Evolutionary conservation across 805 yeast genomes (phyloP).

Genomic region (Hermanozyma aechmeae): DNA sequence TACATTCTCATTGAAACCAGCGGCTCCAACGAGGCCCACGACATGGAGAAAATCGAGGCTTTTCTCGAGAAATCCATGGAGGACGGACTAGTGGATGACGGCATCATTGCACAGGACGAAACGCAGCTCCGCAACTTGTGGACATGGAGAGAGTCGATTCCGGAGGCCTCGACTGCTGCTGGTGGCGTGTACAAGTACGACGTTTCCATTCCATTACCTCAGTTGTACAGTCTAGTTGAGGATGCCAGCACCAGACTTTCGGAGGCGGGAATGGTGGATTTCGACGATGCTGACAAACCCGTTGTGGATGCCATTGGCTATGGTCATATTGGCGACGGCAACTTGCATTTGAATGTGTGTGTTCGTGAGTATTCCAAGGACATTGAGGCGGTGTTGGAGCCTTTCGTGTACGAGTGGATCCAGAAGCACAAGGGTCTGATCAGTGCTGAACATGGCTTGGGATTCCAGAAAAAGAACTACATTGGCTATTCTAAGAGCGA

Average conservation of each 20-base stretch:
- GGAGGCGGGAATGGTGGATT: slow-evolving; percentile 49
- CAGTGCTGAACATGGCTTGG: slow-evolving; percentile 96
- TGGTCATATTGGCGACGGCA: slow-evolving; percentile 98
- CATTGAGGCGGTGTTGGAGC: slow-evolving; percentile 79
- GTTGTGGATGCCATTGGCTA: slow-evolving; percentile 89
- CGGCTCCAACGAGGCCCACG: slow-evolving; percentile 93
- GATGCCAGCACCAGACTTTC: slow-evolving; percentile 58
- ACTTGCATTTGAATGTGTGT: slow-evolving; percentile 86
- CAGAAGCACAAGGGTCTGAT: slow-evolving; percentile 69
- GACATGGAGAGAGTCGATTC: slow-evolving; percentile 93
- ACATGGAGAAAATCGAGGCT: slow-evolving; percentile 76
- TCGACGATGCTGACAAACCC: slow-evolving; percentile 56
- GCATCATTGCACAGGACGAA: slow-evolving; percentile 94
- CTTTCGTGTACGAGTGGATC: slow-evolving; percentile 92
- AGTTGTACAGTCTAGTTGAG: slow-evolving; percentile 73
- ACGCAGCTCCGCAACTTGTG: slow-evolving; percentile 75
- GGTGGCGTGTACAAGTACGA: slow-evolving; percentile 98
- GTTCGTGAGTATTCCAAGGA: slow-evolving; percentile 74
- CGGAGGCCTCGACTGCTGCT: slow-evolving; percentile 74
- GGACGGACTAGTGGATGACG: slow-evolving; percentile 77
- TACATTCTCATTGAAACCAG: slow-evolving; percentile 89
- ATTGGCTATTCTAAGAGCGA: slow-evolving; percentile 76
- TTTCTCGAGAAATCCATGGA: slow-evolving; percentile 84
- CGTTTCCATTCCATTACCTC: slow-evolving; percentile 80
- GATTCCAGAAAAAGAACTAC: slow-evolving; percentile 91